Evolutionary conservation across 495 filamentous ascomycete species (phyloP).

Genomic region (Neurospora cerealis): DNA sequence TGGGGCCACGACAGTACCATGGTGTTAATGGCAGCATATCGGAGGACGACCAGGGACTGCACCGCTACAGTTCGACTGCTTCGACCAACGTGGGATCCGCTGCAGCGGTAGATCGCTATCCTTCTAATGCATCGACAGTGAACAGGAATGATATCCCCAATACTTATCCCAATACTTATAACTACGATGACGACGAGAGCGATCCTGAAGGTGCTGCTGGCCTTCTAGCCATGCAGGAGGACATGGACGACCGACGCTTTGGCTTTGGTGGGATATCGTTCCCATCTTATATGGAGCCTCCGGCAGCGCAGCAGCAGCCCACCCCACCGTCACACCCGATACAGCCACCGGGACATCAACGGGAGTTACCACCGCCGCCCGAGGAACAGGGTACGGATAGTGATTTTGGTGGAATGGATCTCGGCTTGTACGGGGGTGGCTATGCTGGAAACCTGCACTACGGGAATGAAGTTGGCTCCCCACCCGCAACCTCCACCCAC

Average conservation of each 20-base stretch:
- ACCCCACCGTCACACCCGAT: background rate
- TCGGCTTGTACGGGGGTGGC: constrained; percentile 62
- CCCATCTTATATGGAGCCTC: constrained; percentile 14
- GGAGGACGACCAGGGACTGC: constrained; percentile 33
- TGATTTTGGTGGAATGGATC: constrained; percentile 62
- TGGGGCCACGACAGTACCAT: constrained; percentile 25
- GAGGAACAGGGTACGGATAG: constrained; percentile 53
- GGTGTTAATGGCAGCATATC: constrained; percentile 27
- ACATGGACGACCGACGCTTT: constrained; percentile 69
- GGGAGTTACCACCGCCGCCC: constrained; percentile 18
- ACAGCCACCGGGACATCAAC: constrained; percentile 1
- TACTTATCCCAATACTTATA: constrained; percentile 20
- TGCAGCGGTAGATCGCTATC: constrained; percentile 27
- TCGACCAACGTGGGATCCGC: constrained; percentile 27
- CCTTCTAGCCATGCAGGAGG: constrained; percentile 71
- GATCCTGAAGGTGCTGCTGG: constrained; percentile 88
- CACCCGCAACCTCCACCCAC: constrained; percentile 18
- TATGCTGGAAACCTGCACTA: constrained; percentile 66
- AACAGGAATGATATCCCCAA: constrained; percentile 27
- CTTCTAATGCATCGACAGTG: constrained; percentile 40
- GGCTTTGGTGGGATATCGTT: constrained; percentile 30
- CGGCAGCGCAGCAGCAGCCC: background rate
- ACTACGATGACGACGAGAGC: constrained; percentile 53
- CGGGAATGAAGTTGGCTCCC: constrained; percentile 47
- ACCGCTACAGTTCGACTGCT: constrained; percentile 40